Percentiles rank a stretch among this genome's conserved stretches.
Conservation (phyloP, 129 eudicot genomes). For the Pittosporum tobira region DNA sequence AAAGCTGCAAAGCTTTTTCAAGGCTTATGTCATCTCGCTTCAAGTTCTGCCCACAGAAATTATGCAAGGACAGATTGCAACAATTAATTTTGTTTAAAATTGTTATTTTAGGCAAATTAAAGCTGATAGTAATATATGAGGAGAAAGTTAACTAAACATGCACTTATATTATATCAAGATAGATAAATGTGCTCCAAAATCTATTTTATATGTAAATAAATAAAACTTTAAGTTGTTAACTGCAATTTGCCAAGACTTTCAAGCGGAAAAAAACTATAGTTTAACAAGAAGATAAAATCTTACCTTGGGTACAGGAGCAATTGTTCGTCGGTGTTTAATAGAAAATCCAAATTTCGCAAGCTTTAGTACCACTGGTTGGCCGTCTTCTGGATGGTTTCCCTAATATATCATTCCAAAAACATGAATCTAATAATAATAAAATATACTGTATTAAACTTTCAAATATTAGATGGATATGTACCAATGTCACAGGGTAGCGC, state of each 20-base stretch:
- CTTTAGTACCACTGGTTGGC: constrained; percentile 61
- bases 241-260: too few relatives aligned
- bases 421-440: neutral
- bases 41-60: constrained; percentile 38
- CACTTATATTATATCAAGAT: neutral
- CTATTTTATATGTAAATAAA: neutral
- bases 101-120: neutral
- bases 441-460: neutral
- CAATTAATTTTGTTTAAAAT: neutral
- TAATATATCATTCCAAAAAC: constrained; percentile 13
- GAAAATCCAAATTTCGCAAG: constrained; percentile 56
- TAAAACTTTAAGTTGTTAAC: neutral
- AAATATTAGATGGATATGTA: constrained; percentile 14
- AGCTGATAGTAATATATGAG: neutral
- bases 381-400: constrained; percentile 89
- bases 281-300: neutral
- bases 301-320: constrained; percentile 87
- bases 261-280: too few relatives aligned
- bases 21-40: constrained; percentile 46
- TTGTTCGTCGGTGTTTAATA: constrained; percentile 57
- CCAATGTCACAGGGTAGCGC: constrained; percentile 78
- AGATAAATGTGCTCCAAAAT: neutral
- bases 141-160: neutral
- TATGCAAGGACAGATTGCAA: neutral
- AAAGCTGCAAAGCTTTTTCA: constrained; percentile 66